Evolutionary conservation across 148 eudicot genomes (phyloP).

Genomic region (Rhododendron molle): DNA sequence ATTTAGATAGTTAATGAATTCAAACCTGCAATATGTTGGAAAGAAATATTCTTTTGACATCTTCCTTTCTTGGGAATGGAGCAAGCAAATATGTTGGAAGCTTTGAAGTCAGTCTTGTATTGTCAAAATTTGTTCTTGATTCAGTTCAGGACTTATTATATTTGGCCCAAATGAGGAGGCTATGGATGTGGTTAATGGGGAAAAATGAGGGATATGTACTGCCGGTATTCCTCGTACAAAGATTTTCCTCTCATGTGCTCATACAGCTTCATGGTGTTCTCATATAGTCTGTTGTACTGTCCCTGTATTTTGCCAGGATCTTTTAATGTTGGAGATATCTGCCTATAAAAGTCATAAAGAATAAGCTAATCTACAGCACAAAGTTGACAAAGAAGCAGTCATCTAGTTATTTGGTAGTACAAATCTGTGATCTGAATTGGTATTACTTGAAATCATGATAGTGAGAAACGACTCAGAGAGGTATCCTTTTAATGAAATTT

Average conservation of each 20-base stretch:
- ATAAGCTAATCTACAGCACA: not conserved
- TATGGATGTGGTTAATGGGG: not conserved
- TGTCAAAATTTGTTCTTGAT: not conserved
- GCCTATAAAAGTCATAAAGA: not conserved
- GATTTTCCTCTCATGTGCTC: not conserved
- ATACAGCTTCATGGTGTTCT: not conserved
- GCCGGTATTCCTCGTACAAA: not conserved
- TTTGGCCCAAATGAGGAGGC: not conserved
- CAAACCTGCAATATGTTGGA: not conserved
- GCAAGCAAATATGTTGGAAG: not conserved
- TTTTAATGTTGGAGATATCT: not conserved
- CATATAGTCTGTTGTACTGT: not conserved
- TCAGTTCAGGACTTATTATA: not conserved
- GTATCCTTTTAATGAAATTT: not conserved
- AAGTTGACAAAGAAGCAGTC: not conserved
- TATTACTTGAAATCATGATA: not conserved
- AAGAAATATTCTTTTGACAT: not conserved
- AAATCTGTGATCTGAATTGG: not conserved
- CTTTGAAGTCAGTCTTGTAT: not conserved
- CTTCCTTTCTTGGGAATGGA: not conserved
- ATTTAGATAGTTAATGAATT: constrained; percentile 10
- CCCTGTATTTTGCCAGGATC: not conserved
- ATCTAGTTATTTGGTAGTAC: not conserved
- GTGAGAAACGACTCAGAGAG: not conserved
- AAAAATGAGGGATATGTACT: not conserved